Evolutionary conservation across 129 eudicot species (phyloP).

Genomic region (Artemisia argyi): DNA sequence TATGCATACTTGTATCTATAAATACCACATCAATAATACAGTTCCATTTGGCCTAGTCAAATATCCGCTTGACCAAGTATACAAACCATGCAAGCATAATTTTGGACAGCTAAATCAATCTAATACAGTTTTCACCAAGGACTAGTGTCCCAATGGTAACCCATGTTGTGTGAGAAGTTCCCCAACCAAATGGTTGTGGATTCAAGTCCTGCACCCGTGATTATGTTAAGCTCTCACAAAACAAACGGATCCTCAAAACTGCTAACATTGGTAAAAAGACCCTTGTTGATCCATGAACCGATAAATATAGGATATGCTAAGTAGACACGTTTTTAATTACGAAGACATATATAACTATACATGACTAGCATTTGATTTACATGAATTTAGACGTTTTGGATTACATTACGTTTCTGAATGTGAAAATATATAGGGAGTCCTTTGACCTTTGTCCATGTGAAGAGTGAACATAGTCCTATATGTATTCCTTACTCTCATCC

Average conservation of each 20-base stretch:
- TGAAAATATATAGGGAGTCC: neutral
- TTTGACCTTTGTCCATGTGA: neutral
- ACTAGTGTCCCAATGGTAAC: too few relatives aligned
- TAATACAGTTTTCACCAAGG: constrained; percentile 42
- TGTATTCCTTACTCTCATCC: constrained; percentile 8
- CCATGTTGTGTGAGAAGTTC: too few relatives aligned
- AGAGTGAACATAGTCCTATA: constrained; percentile 4
- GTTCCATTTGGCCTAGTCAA: constrained; percentile 55
- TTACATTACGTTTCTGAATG: neutral
- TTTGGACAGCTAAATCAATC: constrained; percentile 56
- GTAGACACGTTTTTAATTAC: too few relatives aligned
- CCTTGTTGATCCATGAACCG: too few relatives aligned
- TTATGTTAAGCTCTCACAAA: too few relatives aligned
- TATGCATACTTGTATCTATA: constrained; percentile 37
- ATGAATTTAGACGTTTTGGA: neutral
- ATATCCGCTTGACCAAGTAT: constrained; percentile 65
- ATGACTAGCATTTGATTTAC: neutral
- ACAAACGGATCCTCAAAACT: too few relatives aligned
- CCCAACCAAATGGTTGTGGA: too few relatives aligned
- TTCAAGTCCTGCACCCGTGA: too few relatives aligned
- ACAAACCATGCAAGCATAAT: constrained; percentile 82
- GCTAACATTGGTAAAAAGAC: too few relatives aligned
- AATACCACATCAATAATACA: constrained; percentile 57
- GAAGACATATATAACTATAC: too few relatives aligned
- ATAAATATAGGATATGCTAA: too few relatives aligned